phyloP scores from a whole-genome alignment of 192 early-diverging fungal genomes.

The Coemansia sp. region DNA sequence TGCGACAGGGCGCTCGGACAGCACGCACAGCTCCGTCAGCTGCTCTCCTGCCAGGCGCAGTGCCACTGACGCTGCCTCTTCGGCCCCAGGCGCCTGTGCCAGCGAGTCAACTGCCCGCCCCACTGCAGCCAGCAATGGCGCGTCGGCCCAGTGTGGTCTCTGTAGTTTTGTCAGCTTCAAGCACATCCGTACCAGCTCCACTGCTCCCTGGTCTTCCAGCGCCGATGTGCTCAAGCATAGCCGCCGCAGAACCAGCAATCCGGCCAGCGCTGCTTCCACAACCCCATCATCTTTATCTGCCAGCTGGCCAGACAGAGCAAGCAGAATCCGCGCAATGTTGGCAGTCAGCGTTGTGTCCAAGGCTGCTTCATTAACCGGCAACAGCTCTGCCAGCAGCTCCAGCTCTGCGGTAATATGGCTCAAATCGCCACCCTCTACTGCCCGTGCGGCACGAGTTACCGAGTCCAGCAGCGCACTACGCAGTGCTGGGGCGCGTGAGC shows the following conservation, averaged over 20 bases:
- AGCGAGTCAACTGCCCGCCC: conserved; percentile 11
- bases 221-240: conserved; percentile 16
- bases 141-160: not conserved
- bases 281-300: not conserved
- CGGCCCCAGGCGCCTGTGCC: conserved; percentile 7
- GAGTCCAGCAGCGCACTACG: conserved; percentile 29
- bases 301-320: conserved; percentile 7
- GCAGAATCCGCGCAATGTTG: conserved; percentile 14
- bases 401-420: conserved; percentile 13
- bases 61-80: conserved; percentile 8
- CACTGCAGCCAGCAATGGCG: conserved; percentile 12
- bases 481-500: conserved; percentile 31
- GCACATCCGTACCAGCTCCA: conserved; percentile 21
- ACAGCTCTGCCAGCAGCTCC: conserved; percentile 41
- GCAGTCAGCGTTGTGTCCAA: conserved; percentile 20
- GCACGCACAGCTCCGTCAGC: conserved; percentile 22
- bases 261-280: conserved; percentile 8
- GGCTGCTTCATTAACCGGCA: conserved; percentile 15
- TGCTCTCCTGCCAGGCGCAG: conserved; percentile 30
- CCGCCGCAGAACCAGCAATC: conserved; percentile 15
- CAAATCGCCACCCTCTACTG: not conserved
- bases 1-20: conserved; percentile 23
- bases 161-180: conserved; percentile 13
- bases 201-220: conserved; percentile 16
- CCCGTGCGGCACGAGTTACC: conserved; percentile 1